Percentiles rank a stretch among this genome's conserved stretches.
Conservation (phyloP, 768 basidiomycete genomes). For the Artomyces pyxidatus region DNA sequence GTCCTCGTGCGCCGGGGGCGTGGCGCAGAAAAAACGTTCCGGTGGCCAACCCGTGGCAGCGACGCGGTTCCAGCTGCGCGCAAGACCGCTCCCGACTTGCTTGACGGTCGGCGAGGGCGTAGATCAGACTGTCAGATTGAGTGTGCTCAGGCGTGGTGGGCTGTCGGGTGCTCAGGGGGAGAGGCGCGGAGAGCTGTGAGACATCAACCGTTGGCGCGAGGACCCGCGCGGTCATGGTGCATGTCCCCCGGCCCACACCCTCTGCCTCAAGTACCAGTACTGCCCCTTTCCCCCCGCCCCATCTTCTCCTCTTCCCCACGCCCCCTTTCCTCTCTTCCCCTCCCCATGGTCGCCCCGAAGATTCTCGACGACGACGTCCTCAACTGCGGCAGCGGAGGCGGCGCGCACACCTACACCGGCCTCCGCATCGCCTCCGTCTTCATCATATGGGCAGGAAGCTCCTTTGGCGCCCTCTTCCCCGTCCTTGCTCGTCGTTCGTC, state of each 20-base stretch:
- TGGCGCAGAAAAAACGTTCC: background rate
- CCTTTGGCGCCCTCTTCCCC: constrained; percentile 62
- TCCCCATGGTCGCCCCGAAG: background rate
- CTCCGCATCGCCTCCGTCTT: constrained; percentile 71
- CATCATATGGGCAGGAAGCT: constrained; percentile 57
- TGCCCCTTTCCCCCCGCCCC: background rate
- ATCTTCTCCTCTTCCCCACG: background rate
- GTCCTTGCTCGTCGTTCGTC: constrained; percentile 47
- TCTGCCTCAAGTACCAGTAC: background rate
- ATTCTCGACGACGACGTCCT: background rate
- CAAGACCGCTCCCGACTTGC: background rate
- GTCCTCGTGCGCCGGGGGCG: background rate
- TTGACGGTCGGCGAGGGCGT: background rate
- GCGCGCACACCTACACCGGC: constrained; percentile 36
- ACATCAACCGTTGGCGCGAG: background rate
- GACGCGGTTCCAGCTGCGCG: background rate
- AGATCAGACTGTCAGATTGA: background rate
- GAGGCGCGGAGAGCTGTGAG: background rate
- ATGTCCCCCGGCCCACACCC: no score
- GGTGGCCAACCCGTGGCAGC: background rate
- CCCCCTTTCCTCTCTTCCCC: background rate
- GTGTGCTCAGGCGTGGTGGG: background rate
- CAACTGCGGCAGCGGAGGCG: constrained; percentile 45
- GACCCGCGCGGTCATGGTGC: background rate
- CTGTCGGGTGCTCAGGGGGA: background rate